Percentiles rank a stretch among this genome's conserved stretches.
phyloP scores from a whole-genome alignment of 805 yeast genomes.

The Lachancea sp. region DNA sequence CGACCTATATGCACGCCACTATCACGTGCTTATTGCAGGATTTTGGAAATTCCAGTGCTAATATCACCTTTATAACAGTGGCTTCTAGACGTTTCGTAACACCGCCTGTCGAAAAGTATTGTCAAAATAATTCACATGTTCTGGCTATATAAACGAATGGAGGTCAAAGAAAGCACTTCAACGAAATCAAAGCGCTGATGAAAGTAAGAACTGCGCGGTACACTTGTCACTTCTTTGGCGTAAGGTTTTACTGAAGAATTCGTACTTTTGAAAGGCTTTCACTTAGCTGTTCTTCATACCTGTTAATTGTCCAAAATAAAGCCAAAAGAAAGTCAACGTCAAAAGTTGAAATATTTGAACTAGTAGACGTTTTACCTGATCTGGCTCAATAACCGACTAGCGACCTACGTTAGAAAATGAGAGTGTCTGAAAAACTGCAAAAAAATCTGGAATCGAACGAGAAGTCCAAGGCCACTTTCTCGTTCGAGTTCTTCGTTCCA shows the following conservation, averaged over 20 bases:
- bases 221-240: not conserved
- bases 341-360: not conserved
- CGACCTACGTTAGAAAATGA: constrained; percentile 24
- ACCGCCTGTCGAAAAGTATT: constrained; percentile 3
- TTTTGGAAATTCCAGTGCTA: not conserved
- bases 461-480: constrained; percentile 51
- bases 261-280: not conserved
- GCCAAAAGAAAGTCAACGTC: not conserved
- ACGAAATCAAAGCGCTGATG: not conserved
- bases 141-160: constrained; percentile 7
- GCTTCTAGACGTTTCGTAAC: constrained; percentile 6
- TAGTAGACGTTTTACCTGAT: not conserved
- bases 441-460: constrained; percentile 24
- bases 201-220: not conserved
- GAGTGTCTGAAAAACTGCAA: constrained; percentile 36
- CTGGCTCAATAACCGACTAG: not conserved
- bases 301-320: no score
- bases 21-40: not conserved
- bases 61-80: constrained; percentile 4
- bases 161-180: not conserved
- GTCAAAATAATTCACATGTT: constrained; percentile 5
- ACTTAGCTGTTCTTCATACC: not conserved
- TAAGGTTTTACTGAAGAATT: not conserved
- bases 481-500: constrained; percentile 96
- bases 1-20: not conserved